These are phyloP conservation scores for Plantago major DNA, from an alignment of 257 asterid genomes.

Conservation along the genomic window DNA sequence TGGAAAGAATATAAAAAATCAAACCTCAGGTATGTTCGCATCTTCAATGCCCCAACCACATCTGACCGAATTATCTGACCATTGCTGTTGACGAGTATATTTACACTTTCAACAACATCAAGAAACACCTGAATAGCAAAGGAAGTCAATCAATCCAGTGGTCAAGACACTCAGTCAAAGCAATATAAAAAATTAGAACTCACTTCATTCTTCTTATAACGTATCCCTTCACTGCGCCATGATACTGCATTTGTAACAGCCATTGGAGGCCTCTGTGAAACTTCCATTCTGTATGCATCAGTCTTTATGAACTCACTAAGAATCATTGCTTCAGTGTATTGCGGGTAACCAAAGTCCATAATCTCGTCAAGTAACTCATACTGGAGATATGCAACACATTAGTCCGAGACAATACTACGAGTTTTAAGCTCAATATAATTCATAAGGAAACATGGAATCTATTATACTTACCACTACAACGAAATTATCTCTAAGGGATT, in stretches of 20 bases:
- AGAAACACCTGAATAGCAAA: conserved; percentile 39
- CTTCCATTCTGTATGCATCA: conserved; percentile 40
- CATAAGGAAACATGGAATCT: not conserved
- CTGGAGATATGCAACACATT: conserved; percentile 20
- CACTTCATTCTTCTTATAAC: conserved; percentile 36
- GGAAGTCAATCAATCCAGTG: conserved; percentile 6
- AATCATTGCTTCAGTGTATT: conserved; percentile 38
- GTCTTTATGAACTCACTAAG: conserved; percentile 40
- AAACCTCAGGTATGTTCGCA: conserved; percentile 48
- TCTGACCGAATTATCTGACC: conserved; percentile 49
- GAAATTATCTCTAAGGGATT: conserved; percentile 45
- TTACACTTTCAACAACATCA: conserved; percentile 50
- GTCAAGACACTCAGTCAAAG: not conserved
- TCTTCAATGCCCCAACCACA: conserved; percentile 45
- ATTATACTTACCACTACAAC: conserved; percentile 34
- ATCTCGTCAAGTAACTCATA: conserved; percentile 39
- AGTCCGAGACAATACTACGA: not conserved
- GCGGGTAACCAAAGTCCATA: conserved; percentile 43
- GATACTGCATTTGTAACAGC: conserved; percentile 45
- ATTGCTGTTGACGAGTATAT: conserved; percentile 43
- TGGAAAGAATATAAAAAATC: not conserved
- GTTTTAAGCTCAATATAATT: not conserved
- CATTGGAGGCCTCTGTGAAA: conserved; percentile 41
- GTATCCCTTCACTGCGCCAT: conserved; percentile 41
- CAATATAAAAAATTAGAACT: not conserved